Base-by-base conservation (phyloP, 129 eudicot genomes). In the Helianthus tuberosus region DNA sequence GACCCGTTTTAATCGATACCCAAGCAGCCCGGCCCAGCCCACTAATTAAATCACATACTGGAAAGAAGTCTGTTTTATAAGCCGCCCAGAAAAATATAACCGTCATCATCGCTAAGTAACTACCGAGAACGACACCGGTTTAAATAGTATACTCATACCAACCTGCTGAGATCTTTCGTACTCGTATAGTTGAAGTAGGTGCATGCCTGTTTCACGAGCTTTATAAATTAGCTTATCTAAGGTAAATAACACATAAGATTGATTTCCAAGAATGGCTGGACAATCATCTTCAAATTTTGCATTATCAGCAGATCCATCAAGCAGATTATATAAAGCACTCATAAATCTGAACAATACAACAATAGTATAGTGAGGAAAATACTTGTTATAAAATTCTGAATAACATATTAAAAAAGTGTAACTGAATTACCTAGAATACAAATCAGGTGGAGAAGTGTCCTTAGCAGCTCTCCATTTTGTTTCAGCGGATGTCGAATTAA, bases 211-310 rank as follows among this genome's bases (percentile, higher is more conserved):
- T 89, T 94, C 54, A 91, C 97, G 66, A 94, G 80, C 88, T 94
- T 94, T n/a, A 53, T 84, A 94, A 58, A 94, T 88, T 83, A 94
- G 76, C 75, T 94, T 94, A 77, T 91, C 99, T 81, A 94, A 84
- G 16, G 99, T 94, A 79, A 94, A 94, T 38, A 94, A 75, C 59
- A 94, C 89, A 78, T 94, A 94, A 43, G 97, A 89, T 74, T 94
- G 97, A 85, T 94, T 94, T 65, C 99, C 99, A 79, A 94, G 82
- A 57, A 94, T 82, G 44, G 87, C 85, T 43, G 97, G 87, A 35
- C 99, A 94, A 74, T 94, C 97, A 80, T 94, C 99, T 84, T 94
- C 99, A 57, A 83, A 94, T 73, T 88, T 94, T 72, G 94, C 65
- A 80, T 94, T 94, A 73, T 94, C 99, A 75, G 91, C 74, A 75